Evolutionary conservation across 371 early-diverging fungal species (phyloP), one percentile per base, ranked within the genome.

Genomic region (Mucor piriformis): DNA sequence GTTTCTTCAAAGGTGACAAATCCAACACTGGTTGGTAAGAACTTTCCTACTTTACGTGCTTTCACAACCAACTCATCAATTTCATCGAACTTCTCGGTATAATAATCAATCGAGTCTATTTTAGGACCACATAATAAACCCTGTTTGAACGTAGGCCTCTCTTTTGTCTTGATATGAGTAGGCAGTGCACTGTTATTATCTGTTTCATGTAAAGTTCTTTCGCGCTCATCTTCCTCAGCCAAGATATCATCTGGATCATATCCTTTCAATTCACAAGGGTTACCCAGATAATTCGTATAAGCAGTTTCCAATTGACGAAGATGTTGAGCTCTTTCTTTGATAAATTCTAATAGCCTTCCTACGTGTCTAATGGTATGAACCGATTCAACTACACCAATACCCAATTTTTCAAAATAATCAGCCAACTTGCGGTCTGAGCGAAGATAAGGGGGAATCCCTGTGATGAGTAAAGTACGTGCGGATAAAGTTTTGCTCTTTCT

Each of bases 1-100:
- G 85, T 74, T 38, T 84, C 86, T 61, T 88, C 89, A 74, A 92
- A 92, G 2, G 92, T 91, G 18, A 92, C 88, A 74, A 93, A 91
- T 0, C 88, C 93, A 6, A 89, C 84, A 48, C 83, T 80, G 7
- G 88, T 88, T 10, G 86, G 83, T 33, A 73, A 63, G 42, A 82
- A 83, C 20, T 73, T 61, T 25, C 85, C 87, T 13, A 76, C 54
- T 24, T 75, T 65, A 15, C 93, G 74, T 54, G 90, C 79, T 40
- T 78, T 77, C 10, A 67, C 59, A 0, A 91, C 86, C 23, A 79
- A 60, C 6, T 49, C 56, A 74, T 93, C 93, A 38, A 84, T 78
- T 32, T 81, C 76, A 23, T 81, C 67, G 55, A 88, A 92, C 58
- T 79, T 74, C 16, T 77, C 70, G 6, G 86, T 82, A 61, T 84